Evolutionary conservation across 257 asterid genomes (phyloP).

Genomic region (Schizonepeta tenuifolia): DNA sequence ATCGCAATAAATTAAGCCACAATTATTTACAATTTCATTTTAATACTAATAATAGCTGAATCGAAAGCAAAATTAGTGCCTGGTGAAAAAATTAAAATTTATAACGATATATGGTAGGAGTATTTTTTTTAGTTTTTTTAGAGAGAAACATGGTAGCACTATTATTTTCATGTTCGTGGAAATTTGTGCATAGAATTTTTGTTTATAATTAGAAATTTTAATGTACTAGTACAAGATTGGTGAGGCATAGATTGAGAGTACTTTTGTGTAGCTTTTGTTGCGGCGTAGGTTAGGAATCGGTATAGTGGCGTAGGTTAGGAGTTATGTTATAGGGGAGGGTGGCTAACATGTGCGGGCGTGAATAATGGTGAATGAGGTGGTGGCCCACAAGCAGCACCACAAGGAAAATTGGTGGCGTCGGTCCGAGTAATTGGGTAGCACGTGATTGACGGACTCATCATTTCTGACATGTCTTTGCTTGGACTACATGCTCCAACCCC

Average conservation of each 20-base stretch:
- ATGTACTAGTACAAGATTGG: not conserved
- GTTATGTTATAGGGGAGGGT: slow-evolving; percentile 2
- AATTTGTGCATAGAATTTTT: not conserved
- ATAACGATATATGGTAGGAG: too few relatives aligned
- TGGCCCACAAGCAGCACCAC: slow-evolving; percentile 18
- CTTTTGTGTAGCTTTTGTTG: not conserved
- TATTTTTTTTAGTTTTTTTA: too few relatives aligned
- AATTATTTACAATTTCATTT: not conserved
- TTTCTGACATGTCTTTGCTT: slow-evolving; percentile 19
- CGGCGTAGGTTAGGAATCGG: not conserved
- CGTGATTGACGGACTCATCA: slow-evolving; percentile 49
- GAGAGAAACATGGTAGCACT: too few relatives aligned
- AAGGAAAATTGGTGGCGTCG: slow-evolving; percentile 29
- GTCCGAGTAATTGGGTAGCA: slow-evolving; percentile 43
- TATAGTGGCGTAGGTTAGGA: slow-evolving; percentile 33
- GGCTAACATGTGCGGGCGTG: slow-evolving; percentile 40
- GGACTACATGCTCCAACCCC: too few relatives aligned
- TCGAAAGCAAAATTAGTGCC: not conserved
- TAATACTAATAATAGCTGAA: not conserved
- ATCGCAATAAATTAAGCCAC: not conserved
- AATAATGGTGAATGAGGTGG: slow-evolving; percentile 17
- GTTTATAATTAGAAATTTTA: too few relatives aligned
- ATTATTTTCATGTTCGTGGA: not conserved
- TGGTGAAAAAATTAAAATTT: too few relatives aligned
- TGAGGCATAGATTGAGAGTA: not conserved